Conservation (phyloP, 306 rosid genomes). For the Medicago truncatula region DNA sequence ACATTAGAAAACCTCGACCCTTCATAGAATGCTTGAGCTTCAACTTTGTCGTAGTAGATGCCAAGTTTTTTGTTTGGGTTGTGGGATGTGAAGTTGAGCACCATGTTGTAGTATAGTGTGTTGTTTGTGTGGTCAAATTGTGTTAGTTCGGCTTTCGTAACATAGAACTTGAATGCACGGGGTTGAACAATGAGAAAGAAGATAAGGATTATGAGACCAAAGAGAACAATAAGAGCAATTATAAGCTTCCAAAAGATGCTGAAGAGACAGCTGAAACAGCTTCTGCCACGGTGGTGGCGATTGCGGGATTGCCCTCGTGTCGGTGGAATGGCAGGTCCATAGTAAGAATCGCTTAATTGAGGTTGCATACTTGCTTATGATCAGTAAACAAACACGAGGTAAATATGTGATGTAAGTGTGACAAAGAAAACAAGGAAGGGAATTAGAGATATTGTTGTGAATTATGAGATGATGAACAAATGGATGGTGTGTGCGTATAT, state of each 20-base stretch:
- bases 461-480: not conserved
- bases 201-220: constrained; percentile 51
- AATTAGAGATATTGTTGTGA: not conserved
- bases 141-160: constrained; percentile 53
- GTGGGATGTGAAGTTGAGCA: constrained; percentile 51
- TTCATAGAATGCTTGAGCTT: constrained; percentile 45
- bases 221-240: constrained; percentile 42
- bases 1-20: constrained; percentile 23
- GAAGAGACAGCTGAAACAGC: constrained; percentile 53
- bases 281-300: not conserved
- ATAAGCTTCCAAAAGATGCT: constrained; percentile 60
- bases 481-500: not conserved
- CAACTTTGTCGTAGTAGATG: constrained; percentile 53
- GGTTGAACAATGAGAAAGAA: constrained; percentile 76
- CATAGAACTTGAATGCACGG: constrained; percentile 57
- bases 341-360: constrained; percentile 40
- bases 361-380: constrained; percentile 39
- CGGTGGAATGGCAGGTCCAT: constrained; percentile 48
- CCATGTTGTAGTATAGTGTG: constrained; percentile 51
- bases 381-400: not conserved
- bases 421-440: not conserved
- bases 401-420: not conserved
- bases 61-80: constrained; percentile 57
- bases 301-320: not conserved
- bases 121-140: constrained; percentile 55